Evolutionary conservation across 1,139 yeast species (phyloP), one percentile per base, ranked within the genome.

Genomic region (Scheffersomyces titani): DNA sequence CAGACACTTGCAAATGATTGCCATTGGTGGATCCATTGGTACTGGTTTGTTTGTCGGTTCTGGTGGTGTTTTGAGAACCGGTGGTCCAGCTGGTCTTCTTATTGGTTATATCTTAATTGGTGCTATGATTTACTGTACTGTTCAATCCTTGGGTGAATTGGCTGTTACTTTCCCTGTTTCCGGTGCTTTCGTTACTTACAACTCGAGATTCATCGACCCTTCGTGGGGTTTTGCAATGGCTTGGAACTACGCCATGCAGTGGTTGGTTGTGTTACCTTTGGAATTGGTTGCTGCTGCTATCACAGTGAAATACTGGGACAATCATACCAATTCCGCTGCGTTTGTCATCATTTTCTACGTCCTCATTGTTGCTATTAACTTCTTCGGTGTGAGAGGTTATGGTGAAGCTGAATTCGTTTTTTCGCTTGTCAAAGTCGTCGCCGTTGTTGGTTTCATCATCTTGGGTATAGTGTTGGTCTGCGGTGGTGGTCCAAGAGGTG

Each of bases 21-120:
- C 96, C 52, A 87, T 91, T 65, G 97, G 97, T 68, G 96, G 96
- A 61, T 82, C 92, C 54, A 89, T 91, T 61, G 97, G 97, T 73
- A 89, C 96, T 6, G 93, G 92, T 51, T 73, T 87, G 60, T 85
- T 87, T 63, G 87, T 92, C 49, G 97, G 97, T 57, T 82, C 89
- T 22, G 97, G 96, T 52, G 74, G 79, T 19, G 84, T 92, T 1
- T 76, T 90, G 63, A 70, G 76, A 52, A 76, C 81, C 44, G 96
- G 96, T 55, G 97, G 97, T 45, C 96, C 96, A 3, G 94, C 90
- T 5, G 89, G 90, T 55, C 74, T 90, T 50, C 70, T 90, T 50
- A 82, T 88, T 57, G 92, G 92, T 56, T 90, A 87, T 68, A 83
- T 84, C 54, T 73, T 87, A 51, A 81, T 89, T 60, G 90, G 92